Conservation (phyloP, 768 basidiomycete species). For the Suillus subalutaceus region DNA sequence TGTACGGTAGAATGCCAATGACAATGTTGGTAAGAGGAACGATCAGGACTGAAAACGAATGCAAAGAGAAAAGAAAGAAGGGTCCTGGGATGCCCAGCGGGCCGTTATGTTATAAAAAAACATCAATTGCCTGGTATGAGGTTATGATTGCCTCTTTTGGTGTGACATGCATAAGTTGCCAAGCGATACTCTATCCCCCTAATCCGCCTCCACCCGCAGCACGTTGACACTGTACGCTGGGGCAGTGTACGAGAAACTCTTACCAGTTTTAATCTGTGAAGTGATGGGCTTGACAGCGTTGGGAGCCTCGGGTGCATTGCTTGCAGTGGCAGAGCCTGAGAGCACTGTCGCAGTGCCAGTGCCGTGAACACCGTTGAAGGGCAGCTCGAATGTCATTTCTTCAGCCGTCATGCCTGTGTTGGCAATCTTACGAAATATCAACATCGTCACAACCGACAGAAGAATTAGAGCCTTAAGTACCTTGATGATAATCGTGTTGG, state of each 20-base stretch:
- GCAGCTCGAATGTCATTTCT: slow-evolving; percentile 53
- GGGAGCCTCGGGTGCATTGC: slow-evolving; percentile 58
- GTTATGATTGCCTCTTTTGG: neutral
- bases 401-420: slow-evolving; percentile 50
- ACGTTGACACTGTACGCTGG: slow-evolving; percentile 49
- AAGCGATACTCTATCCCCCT: neutral
- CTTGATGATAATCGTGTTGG: slow-evolving; percentile 58
- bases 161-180: neutral
- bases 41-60: no score
- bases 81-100: no score
- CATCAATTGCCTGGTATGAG: neutral
- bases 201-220: slow-evolving; percentile 12
- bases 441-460: neutral
- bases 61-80: no score
- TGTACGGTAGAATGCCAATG: no score
- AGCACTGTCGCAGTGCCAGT: slow-evolving; percentile 53
- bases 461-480: slow-evolving; percentile 28
- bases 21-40: no score
- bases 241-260: slow-evolving; percentile 57
- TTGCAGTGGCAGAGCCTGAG: slow-evolving; percentile 49
- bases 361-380: slow-evolving; percentile 49
- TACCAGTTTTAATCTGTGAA: slow-evolving; percentile 46
- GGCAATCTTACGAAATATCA: slow-evolving; percentile 43
- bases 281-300: slow-evolving; percentile 49
- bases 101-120: no score